These are phyloP conservation scores for Taiozyma sp. DNA, from an alignment of 1,139 yeast genomes.

Conservation along the genomic window DNA sequence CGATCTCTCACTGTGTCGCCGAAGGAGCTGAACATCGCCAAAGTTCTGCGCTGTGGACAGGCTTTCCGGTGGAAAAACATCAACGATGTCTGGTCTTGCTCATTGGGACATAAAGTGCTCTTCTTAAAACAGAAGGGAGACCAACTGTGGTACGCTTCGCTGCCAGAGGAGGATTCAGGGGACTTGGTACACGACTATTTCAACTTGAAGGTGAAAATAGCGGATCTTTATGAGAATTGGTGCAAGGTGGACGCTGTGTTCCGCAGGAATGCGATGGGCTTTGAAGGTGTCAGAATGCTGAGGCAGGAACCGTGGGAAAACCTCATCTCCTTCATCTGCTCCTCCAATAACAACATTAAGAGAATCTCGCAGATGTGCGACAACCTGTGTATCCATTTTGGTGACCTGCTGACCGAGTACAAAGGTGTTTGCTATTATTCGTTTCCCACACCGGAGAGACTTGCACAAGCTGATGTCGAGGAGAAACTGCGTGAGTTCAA, in stretches of 20 bases:
- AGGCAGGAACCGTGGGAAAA: slow-evolving; percentile 98
- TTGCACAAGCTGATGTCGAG: slow-evolving; percentile 39
- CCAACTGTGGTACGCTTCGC: slow-evolving; percentile 13
- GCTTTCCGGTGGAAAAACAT: slow-evolving; percentile 57
- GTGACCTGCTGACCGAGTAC: slow-evolving; percentile 50
- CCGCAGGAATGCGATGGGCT: slow-evolving; percentile 31
- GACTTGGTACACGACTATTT: slow-evolving; percentile 58
- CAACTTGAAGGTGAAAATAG: slow-evolving; percentile 53
- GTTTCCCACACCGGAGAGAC: slow-evolving; percentile 64
- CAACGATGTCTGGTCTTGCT: slow-evolving; percentile 57
- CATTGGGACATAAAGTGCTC: slow-evolving; percentile 43
- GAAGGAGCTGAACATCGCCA: slow-evolving; percentile 54
- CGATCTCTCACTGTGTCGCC: slow-evolving; percentile 15
- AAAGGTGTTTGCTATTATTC: slow-evolving; percentile 60
- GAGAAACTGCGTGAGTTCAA: slow-evolving; percentile 39
- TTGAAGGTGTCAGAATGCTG: slow-evolving; percentile 75
- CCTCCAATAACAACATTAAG: slow-evolving; percentile 93
- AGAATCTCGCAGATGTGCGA: slow-evolving; percentile 94
- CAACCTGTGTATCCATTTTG: slow-evolving; percentile 66
- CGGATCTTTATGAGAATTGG: slow-evolving; percentile 61
- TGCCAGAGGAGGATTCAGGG: slow-evolving; percentile 26
- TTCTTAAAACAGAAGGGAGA: slow-evolving; percentile 45
- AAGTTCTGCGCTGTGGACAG: slow-evolving; percentile 86
- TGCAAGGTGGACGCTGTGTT: slow-evolving; percentile 46
- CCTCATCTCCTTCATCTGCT: slow-evolving; percentile 82